phyloP scores from a whole-genome alignment of 495 filamentous ascomycete species.

The Staphylotrichum longicolle region DNA sequence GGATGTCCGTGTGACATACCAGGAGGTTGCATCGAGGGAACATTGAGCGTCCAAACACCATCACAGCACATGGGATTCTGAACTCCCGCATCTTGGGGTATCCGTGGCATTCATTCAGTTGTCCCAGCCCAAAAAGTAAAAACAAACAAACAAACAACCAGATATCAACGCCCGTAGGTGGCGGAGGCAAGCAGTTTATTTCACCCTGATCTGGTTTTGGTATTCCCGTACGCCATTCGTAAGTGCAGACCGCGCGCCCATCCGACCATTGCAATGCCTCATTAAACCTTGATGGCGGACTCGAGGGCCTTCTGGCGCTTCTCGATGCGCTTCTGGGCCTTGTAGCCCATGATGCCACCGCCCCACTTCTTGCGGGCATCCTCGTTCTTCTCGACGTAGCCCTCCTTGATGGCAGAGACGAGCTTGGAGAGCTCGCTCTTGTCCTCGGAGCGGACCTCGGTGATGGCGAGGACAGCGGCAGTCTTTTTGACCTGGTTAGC shows the following conservation, averaged over 20 bases:
- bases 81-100: constrained; percentile 18
- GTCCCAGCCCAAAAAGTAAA: constrained; percentile 18
- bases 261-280: constrained; percentile 26
- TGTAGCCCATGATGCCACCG: constrained; percentile 99
- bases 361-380: constrained; percentile 93
- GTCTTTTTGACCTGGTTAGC: constrained; percentile 59
- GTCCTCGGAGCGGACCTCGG: constrained; percentile 96
- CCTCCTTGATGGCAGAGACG: constrained; percentile 94
- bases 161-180: constrained; percentile 27
- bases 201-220: constrained; percentile 41
- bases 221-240: constrained; percentile 41
- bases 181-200: constrained; percentile 38
- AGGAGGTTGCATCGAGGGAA: too few species aligned
- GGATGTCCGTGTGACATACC: background rate
- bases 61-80: constrained; percentile 12
- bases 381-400: constrained; percentile 94
- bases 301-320: constrained; percentile 97
- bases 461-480: constrained; percentile 90
- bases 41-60: background rate
- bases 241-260: constrained; percentile 33
- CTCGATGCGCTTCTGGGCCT: constrained; percentile 87
- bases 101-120: constrained; percentile 26
- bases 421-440: constrained; percentile 97
- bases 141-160: constrained; percentile 22
- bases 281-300: constrained; percentile 90